Percentiles rank a stretch among this genome's conserved stretches.
Conservation (phyloP, 805 yeast genomes). For the Metschnikowia rubicola region DNA sequence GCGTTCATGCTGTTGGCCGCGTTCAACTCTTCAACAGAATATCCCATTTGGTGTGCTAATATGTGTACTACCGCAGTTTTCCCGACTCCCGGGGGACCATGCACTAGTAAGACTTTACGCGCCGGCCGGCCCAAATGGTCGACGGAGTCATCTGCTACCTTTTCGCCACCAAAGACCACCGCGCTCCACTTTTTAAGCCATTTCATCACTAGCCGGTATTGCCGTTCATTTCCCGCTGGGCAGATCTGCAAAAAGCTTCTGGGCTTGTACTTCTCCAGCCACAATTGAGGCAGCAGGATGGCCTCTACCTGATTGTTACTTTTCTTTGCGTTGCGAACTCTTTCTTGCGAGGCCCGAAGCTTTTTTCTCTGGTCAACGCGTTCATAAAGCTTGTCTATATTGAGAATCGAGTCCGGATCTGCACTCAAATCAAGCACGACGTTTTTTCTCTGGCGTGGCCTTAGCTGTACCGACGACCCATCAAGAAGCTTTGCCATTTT, state of each 20-base stretch:
- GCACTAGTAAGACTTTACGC: slow-evolving; percentile 65
- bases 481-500: slow-evolving; percentile 12
- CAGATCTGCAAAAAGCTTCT: slow-evolving; percentile 33
- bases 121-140: slow-evolving; percentile 38
- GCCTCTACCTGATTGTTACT: not conserved
- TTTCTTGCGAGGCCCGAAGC: slow-evolving; percentile 8
- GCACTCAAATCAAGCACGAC: slow-evolving; percentile 1
- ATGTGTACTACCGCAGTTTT: slow-evolving; percentile 87
- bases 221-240: slow-evolving; percentile 44
- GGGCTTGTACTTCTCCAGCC: slow-evolving; percentile 44
- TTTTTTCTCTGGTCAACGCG: slow-evolving; percentile 13
- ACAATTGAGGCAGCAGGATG: slow-evolving; percentile 15
- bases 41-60: slow-evolving; percentile 78
- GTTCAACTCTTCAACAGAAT: slow-evolving; percentile 76
- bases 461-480: slow-evolving; percentile 13
- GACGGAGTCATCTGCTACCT: slow-evolving; percentile 9
- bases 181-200: slow-evolving; percentile 41
- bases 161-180: slow-evolving; percentile 27
- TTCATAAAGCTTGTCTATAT: slow-evolving; percentile 17
- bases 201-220: slow-evolving; percentile 34
- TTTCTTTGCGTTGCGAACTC: not conserved
- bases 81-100: slow-evolving; percentile 94
- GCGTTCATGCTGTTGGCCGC: slow-evolving; percentile 53
- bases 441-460: slow-evolving; percentile 7
- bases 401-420: slow-evolving; percentile 13